These are phyloP conservation scores for Skeletonema marinoi DNA, from an alignment of 108 stramenopile genomes.

Conservation along the genomic window DNA sequence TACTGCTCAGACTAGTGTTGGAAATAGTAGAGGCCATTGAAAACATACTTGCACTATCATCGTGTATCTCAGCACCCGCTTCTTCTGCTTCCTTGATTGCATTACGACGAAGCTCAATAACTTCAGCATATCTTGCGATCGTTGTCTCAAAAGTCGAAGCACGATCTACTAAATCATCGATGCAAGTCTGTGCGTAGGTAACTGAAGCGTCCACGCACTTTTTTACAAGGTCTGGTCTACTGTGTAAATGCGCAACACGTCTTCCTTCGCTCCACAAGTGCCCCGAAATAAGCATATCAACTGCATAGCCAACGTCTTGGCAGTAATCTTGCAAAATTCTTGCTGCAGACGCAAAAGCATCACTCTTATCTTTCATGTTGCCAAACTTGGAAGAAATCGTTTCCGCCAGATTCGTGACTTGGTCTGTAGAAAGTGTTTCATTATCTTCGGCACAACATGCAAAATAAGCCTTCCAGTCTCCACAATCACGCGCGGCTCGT, in stretches of 20 bases:
- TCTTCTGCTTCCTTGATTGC: slow-evolving; percentile 50
- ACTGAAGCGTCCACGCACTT: slow-evolving; percentile 59
- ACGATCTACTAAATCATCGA: slow-evolving; percentile 70
- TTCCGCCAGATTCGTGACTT: slow-evolving; percentile 34
- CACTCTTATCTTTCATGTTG: slow-evolving; percentile 27
- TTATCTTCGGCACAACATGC: slow-evolving; percentile 39
- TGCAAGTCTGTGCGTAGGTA: slow-evolving; percentile 54
- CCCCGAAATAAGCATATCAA: slow-evolving; percentile 72
- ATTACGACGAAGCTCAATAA: slow-evolving; percentile 69
- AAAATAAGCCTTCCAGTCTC: slow-evolving; percentile 81
- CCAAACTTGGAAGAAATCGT: slow-evolving; percentile 37
- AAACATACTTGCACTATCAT: slow-evolving; percentile 81
- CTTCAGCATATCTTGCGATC: slow-evolving; percentile 61
- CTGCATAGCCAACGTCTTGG: slow-evolving; percentile 62
- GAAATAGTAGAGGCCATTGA: slow-evolving; percentile 70
- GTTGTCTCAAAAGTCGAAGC: slow-evolving; percentile 56
- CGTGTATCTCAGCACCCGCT: slow-evolving; percentile 34
- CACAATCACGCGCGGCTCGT: slow-evolving; percentile 62
- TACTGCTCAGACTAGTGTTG: slow-evolving; percentile 67
- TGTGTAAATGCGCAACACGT: slow-evolving; percentile 53
- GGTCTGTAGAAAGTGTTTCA: slow-evolving; percentile 25
- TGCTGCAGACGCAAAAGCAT: slow-evolving; percentile 65
- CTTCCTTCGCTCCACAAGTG: slow-evolving; percentile 77
- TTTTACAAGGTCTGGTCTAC: slow-evolving; percentile 62
- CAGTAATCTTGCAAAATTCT: slow-evolving; percentile 80